Base-by-base conservation (phyloP, 768 basidiomycete genomes). In the Tylopilus vinaceipallidus region DNA sequence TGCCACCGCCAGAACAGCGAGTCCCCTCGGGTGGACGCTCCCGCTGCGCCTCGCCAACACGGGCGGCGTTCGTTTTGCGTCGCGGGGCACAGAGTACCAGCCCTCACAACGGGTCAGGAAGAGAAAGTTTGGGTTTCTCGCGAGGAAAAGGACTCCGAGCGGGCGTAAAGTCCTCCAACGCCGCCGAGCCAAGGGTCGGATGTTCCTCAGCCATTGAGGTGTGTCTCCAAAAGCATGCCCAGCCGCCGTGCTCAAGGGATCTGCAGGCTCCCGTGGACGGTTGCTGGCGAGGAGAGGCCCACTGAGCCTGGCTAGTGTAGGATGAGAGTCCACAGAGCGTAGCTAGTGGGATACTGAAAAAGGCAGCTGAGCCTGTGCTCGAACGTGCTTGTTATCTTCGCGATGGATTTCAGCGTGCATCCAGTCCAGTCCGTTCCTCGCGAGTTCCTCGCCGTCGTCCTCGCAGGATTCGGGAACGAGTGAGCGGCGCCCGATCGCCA, bases 71-170 rank as follows among this genome's bases (percentile, higher is more conserved):
- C 84, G 93, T 7, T 83, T 78, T 63, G 75, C 74, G 26, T 78
- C 86, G 24, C 80, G 82, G 37, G 95, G 95, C 37, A 80, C 82
- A n/a, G 91, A 95, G 70, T 98, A 98, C 61, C 95, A 98, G 66
- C 95, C 95, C n/a, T 92, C 89, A 0, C 93, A 95, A 68, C 80
- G 94, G 35, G 90, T 89, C 63, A 75, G 95, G 57, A 98, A 98
- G 75, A 79, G 92, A 59, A 92, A 87, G 65, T 89, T 91, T 64
- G 95, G 95, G 6, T 98, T 95, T 69, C 77, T 98, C 29, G 80
- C 86, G 0, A 73, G 94, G 51, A 83, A 86, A 67, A 77, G 78
- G 57, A 81, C 76, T 9, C 76, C 79, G 20, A 74, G 79, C 30
- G 93, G 92, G 3, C 79, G 85, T 55, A 90, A 80, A 59, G 79